Conservation (phyloP, 2,329 filamentous ascomycete species). For the Macroventuria anomochaeta region DNA sequence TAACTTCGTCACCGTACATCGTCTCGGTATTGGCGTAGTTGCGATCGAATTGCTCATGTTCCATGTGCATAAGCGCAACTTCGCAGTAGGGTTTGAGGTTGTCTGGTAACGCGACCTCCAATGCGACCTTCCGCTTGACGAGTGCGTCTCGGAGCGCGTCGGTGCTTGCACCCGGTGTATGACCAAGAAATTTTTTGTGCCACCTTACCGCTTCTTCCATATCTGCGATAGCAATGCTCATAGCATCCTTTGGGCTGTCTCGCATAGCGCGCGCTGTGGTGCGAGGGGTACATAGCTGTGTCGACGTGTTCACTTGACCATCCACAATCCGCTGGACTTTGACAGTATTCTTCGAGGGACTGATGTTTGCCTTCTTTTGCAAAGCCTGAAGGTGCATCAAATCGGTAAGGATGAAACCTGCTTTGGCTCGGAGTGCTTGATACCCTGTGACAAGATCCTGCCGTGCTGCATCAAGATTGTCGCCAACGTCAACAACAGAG, state of each 20-base stretch:
- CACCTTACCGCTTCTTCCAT: constrained; percentile 36
- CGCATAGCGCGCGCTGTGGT: constrained; percentile 34
- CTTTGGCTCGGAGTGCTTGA: constrained; percentile 30
- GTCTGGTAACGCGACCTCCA: constrained; percentile 36
- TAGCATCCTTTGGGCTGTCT: constrained; percentile 28
- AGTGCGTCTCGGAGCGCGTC: constrained; percentile 37
- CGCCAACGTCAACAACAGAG: constrained; percentile 12
- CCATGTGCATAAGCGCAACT: constrained; percentile 45
- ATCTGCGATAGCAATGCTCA: constrained; percentile 30
- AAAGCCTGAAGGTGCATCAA: constrained; percentile 36
- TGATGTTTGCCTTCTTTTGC: constrained; percentile 32
- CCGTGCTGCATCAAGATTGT: constrained; percentile 29
- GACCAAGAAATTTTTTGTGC: constrained; percentile 25
- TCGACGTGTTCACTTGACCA: constrained; percentile 6
- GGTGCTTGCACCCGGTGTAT: constrained; percentile 18
- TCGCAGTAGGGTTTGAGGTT: constrained; percentile 36
- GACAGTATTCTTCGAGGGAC: constrained; percentile 25
- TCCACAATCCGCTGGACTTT: constrained; percentile 31
- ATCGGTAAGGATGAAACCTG: constrained; percentile 30
- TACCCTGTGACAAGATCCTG: constrained; percentile 37
- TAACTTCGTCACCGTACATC: constrained; percentile 43
- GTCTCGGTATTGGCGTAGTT: constrained; percentile 47
- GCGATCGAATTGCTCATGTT: constrained; percentile 43
- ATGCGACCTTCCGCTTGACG: constrained; percentile 33
- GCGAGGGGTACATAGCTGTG: constrained; percentile 27